A percentile compares a stretch with the other conserved stretches of the same genome.
These are phyloP conservation scores for Prunus salicina DNA, from an alignment of 306 rosid species.

Conservation along the genomic window DNA sequence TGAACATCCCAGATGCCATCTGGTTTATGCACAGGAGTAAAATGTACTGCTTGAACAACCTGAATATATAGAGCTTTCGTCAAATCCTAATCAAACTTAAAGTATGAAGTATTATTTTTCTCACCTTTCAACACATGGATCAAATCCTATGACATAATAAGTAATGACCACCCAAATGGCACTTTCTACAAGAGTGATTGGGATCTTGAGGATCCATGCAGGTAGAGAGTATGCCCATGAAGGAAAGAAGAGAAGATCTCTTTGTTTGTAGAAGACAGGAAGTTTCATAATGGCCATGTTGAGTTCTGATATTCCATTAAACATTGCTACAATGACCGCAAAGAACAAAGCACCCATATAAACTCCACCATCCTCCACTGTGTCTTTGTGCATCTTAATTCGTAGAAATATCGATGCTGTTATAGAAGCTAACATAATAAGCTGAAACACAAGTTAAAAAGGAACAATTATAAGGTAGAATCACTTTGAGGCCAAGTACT, in stretches of 20 bases:
- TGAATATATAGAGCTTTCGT: constrained; percentile 29
- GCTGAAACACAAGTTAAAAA: constrained; percentile 39
- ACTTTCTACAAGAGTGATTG: constrained; percentile 66
- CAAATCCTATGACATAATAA: constrained; percentile 83
- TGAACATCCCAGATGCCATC: constrained; percentile 85
- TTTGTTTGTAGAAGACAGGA: constrained; percentile 89
- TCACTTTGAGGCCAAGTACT: not conserved
- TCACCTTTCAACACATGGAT: constrained; percentile 76
- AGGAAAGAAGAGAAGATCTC: constrained; percentile 83
- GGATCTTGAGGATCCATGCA: constrained; percentile 92
- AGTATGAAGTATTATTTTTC: constrained; percentile 6
- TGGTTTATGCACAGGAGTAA: constrained; percentile 69
- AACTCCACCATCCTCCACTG: constrained; percentile 63
- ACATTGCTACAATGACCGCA: constrained; percentile 58
- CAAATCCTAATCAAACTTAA: constrained; percentile 3
- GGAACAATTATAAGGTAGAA: not conserved
- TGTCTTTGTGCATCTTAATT: constrained; percentile 65
- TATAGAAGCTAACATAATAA: constrained; percentile 53
- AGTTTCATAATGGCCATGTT: constrained; percentile 72
- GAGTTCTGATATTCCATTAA: constrained; percentile 75
- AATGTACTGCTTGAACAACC: constrained; percentile 75
- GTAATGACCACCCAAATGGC: constrained; percentile 79
- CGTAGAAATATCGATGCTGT: constrained; percentile 74
- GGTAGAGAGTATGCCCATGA: constrained; percentile 84
- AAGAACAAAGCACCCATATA: constrained; percentile 89